Conservation (phyloP, 768 basidiomycete species). For the Rhodocollybia butyracea region DNA sequence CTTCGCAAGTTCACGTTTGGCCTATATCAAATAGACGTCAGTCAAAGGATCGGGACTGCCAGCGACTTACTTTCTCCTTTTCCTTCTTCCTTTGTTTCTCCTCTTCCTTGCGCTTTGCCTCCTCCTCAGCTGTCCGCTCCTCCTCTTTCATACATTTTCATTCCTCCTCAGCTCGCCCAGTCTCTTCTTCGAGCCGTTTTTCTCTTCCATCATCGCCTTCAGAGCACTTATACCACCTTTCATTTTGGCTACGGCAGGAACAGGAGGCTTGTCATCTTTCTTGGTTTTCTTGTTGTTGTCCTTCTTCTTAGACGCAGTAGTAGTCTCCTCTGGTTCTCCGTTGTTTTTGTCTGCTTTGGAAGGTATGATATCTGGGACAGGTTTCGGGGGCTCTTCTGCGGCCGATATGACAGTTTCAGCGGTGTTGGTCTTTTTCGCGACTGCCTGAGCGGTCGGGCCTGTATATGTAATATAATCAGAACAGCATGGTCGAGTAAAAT, state of each 20-base stretch:
- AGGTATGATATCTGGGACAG: too few relatives aligned
- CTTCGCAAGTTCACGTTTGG: conserved; percentile 84
- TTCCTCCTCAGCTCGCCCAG: conserved; percentile 65
- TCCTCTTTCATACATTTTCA: conserved; percentile 84
- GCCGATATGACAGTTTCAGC: conserved; percentile 30
- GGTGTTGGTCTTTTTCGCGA: conserved; percentile 65
- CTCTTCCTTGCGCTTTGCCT: conserved; percentile 73
- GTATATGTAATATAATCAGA: conserved; percentile 57
- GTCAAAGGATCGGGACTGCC: background rate
- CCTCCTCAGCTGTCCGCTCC: conserved; percentile 74
- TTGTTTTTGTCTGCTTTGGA: conserved; percentile 51
- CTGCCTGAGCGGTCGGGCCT: conserved; percentile 93
- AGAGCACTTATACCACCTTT: conserved; percentile 79
- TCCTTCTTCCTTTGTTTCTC: conserved; percentile 84
- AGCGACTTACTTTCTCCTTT: conserved; percentile 70
- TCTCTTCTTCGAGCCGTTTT: conserved; percentile 88
- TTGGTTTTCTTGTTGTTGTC: conserved; percentile 89
- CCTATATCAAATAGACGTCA: conserved; percentile 40
- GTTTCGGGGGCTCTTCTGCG: conserved; percentile 17
- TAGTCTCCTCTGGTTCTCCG: conserved; percentile 60
- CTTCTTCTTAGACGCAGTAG: conserved; percentile 61
- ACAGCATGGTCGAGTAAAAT: too few relatives aligned
- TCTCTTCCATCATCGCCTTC: conserved; percentile 90
- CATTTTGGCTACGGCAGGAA: conserved; percentile 52
- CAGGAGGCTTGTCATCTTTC: conserved; percentile 47